A percentile compares a stretch with the other conserved stretches of the same genome.
Conservation (phyloP, 2,329 filamentous ascomycete species). For the Cryphonectria carpinicola region DNA sequence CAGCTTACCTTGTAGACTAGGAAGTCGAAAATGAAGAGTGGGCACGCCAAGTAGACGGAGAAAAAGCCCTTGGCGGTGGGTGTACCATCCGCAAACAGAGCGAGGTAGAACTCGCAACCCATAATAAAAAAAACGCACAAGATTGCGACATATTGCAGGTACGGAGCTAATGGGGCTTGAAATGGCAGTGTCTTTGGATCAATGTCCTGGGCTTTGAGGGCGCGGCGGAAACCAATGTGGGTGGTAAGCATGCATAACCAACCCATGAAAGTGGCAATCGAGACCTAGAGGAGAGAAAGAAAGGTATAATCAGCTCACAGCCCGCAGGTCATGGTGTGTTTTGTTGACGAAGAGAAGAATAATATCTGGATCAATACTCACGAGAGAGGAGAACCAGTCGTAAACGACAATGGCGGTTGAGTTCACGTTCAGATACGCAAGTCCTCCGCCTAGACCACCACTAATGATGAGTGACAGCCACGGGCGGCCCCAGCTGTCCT, state of each 20-base stretch:
- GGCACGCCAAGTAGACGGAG: slow-evolving; percentile 25
- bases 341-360: neutral
- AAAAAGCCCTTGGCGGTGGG: slow-evolving; percentile 19
- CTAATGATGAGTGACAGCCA: slow-evolving; percentile 37
- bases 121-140: slow-evolving; percentile 9
- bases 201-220: slow-evolving; percentile 16
- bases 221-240: slow-evolving; percentile 20
- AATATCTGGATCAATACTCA: slow-evolving; percentile 15
- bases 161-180: slow-evolving; percentile 13
- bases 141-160: slow-evolving; percentile 20
- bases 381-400: slow-evolving; percentile 39
- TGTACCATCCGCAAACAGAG: slow-evolving; percentile 12
- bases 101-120: slow-evolving; percentile 25
- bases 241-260: slow-evolving; percentile 18
- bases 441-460: slow-evolving; percentile 37
- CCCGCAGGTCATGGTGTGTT: neutral
- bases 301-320: neutral
- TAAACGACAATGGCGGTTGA: slow-evolving; percentile 36
- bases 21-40: slow-evolving; percentile 20
- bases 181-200: slow-evolving; percentile 18
- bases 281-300: slow-evolving; percentile 4
- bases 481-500: slow-evolving; percentile 36
- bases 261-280: slow-evolving; percentile 23
- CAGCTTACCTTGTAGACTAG: slow-evolving; percentile 29
- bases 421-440: slow-evolving; percentile 40